Percentiles rank a stretch among this genome's conserved stretches.
Conservation (phyloP, 257 asterid genomes). For the Pogostemon cablin region DNA sequence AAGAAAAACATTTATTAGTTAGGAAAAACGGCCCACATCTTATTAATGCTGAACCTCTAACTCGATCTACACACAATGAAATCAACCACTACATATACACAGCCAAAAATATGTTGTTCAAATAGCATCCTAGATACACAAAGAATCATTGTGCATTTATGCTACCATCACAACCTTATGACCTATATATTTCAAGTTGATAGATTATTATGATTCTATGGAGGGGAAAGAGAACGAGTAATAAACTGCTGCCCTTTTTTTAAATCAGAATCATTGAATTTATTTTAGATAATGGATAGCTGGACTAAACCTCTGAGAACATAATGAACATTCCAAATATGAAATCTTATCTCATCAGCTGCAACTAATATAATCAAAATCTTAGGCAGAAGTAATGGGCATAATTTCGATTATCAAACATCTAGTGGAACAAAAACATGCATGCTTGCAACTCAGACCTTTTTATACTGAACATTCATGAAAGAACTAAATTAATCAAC, state of each 20-base stretch:
- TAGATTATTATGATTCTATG: too few relatives aligned
- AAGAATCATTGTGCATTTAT: too few relatives aligned
- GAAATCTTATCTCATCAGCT: neutral
- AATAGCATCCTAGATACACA: too few relatives aligned
- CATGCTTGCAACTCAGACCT: neutral
- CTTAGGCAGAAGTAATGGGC: neutral
- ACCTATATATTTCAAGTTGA: too few relatives aligned
- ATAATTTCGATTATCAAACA: conserved; percentile 5
- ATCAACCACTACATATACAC: neutral
- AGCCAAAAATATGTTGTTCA: neutral
- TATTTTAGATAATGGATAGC: neutral
- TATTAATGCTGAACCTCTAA: neutral
- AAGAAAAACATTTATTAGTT: neutral
- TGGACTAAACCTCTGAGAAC: neutral
- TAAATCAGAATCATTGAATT: neutral
- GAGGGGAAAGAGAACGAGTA: too few relatives aligned
- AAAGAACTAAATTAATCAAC: neutral
- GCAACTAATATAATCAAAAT: neutral
- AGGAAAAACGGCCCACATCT: neutral
- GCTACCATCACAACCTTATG: too few relatives aligned
- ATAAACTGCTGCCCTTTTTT: neutral
- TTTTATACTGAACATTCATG: conserved; percentile 2
- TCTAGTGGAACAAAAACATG: neutral
- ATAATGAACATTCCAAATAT: neutral
- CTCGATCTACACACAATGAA: neutral